Conservation (phyloP, 139 green algal genomes). For the Protoeuglena noctilucae region DNA sequence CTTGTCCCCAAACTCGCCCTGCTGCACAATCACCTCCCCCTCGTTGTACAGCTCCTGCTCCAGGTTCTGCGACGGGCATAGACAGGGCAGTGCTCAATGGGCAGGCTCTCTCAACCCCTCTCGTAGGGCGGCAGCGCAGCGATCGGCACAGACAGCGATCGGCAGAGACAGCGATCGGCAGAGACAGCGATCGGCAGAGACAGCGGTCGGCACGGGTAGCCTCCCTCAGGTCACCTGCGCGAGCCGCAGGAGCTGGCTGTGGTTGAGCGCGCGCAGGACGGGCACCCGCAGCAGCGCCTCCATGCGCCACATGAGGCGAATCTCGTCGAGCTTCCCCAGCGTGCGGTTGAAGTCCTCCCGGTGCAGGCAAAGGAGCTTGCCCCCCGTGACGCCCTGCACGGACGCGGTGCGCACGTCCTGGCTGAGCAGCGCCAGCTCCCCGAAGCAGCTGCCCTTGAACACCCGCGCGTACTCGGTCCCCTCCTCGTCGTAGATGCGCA, state of each 20-base stretch:
- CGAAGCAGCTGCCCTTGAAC: constrained; percentile 65
- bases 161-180: too few species aligned
- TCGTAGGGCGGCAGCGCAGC: too few species aligned
- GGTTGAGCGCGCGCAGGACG: constrained; percentile 24
- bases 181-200: too few species aligned
- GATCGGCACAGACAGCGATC: too few species aligned
- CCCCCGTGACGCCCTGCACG: constrained; percentile 15
- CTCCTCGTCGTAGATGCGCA: constrained; percentile 46
- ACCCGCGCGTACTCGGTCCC: constrained; percentile 36
- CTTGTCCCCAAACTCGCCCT: constrained; percentile 52
- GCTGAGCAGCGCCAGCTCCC: constrained; percentile 68
- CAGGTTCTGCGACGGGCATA: too few species aligned
- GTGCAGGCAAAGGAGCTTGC: constrained; percentile 37
- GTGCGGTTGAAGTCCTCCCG: constrained; percentile 44
- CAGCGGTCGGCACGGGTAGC: too few species aligned
- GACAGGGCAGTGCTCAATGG: too few species aligned
- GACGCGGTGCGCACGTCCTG: constrained; percentile 28
- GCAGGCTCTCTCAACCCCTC: too few species aligned
- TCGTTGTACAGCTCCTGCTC: constrained; percentile 12
- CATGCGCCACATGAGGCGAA: constrained; percentile 68
- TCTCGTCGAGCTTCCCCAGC: constrained; percentile 44
- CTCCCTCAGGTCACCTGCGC: constrained; percentile 1
- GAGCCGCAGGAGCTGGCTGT: constrained; percentile 15
- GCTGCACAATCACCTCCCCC: constrained; percentile 29
- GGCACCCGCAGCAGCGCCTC: constrained; percentile 47